Evolutionary conservation across 768 basidiomycete species (phyloP), one percentile per base, ranked within the genome.

Genomic region (Termitomyces sp.): DNA sequence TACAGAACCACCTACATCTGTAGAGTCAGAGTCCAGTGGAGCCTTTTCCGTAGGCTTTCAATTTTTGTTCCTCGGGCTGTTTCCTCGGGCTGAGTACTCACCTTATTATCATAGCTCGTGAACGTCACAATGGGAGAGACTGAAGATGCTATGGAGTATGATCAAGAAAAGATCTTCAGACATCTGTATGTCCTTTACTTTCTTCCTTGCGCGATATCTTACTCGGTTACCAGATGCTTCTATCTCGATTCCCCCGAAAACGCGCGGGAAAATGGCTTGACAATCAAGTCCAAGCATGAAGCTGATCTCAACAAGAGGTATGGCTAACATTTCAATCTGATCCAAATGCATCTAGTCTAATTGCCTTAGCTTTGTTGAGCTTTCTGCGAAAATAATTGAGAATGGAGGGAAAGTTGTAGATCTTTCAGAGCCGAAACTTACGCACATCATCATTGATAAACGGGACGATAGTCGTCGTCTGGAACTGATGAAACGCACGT

Each of bases 241-340:
- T 98, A 97, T 72, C 77, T 98, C 37, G 95, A 98, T 69, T 83
- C 90, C 2, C 81, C 87, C 0, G 78, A 78, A 22, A 93, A 93
- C 64, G 93, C 95, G 0, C 71, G 68, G 8, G 74, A 77, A 68
- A 80, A 92, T 61, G 83, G 79, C 10, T 83, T 96, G 79, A 46
- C 60, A 2, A 76, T 87, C 34, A 82, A 82, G 51, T 68, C 81
- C 47, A 82, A 80, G 68, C 65, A 82, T 42, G 82, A 82, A 65
- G 72, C 73, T 27, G 79, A 77, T 0, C 82, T 91, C 36, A 73
- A 73, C 32, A 65, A 77, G 60, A 80, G 78, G 93, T 88, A 78
- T 69, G 18, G 9, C 27, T 7, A 7, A 27, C 14, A 34, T 12
- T 56, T 57, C n/a, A n/a, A n/a, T 30, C 43, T 48, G 4, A 24